Evolutionary conservation across 768 basidiomycete species (phyloP).

Genomic region (Suillus weaverae): DNA sequence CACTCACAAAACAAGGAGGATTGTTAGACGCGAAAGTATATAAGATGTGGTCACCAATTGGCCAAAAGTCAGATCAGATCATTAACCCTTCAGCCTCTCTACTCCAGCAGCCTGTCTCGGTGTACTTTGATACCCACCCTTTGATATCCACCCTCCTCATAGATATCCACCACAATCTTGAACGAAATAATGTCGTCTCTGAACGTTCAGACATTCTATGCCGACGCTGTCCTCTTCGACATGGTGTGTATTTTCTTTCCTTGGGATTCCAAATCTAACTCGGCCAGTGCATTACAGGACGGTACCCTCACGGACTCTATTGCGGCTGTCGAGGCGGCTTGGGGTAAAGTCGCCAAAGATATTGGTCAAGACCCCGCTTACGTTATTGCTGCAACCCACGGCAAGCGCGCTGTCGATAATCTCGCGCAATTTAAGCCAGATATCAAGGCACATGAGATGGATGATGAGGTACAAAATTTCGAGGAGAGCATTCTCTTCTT

Average conservation of each 20-base stretch:
- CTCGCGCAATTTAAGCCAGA: constrained; percentile 60
- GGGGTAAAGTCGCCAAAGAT: constrained; percentile 70
- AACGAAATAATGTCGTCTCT: constrained; percentile 21
- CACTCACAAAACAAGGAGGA: constrained; percentile 12
- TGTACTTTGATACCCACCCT: constrained; percentile 5
- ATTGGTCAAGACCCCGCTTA: constrained; percentile 65
- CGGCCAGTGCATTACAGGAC: constrained; percentile 42
- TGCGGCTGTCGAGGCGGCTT: constrained; percentile 71
- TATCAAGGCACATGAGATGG: constrained; percentile 56
- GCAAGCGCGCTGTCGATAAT: constrained; percentile 77
- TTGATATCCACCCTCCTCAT: neutral
- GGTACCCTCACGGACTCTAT: constrained; percentile 77
- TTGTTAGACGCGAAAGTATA: constrained; percentile 14
- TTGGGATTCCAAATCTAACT: constrained; percentile 23
- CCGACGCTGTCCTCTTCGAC: constrained; percentile 65
- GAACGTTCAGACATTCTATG: constrained; percentile 41
- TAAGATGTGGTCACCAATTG: constrained; percentile 12
- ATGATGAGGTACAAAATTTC: constrained; percentile 56
- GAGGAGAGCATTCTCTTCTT: constrained; percentile 66
- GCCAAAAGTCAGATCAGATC: neutral
- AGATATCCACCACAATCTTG: neutral
- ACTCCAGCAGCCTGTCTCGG: neutral
- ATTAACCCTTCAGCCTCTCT: neutral
- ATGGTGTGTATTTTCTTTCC: constrained; percentile 47
- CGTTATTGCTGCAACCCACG: constrained; percentile 76